phyloP scores from a whole-genome alignment of 148 eudicot species.

The Chenopodium album region DNA sequence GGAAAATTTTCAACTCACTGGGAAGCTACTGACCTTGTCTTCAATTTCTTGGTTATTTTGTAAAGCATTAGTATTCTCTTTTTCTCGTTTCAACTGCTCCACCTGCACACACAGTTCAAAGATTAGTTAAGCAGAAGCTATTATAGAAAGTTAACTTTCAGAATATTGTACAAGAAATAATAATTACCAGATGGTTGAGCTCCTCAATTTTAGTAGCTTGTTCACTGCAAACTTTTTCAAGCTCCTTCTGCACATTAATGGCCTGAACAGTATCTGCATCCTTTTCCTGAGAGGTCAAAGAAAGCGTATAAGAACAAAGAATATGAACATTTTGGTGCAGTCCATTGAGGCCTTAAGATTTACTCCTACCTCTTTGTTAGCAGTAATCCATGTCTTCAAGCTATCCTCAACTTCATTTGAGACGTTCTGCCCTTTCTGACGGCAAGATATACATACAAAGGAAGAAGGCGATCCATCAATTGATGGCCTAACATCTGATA shows the following conservation, averaged over 20 bases:
- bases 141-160: neutral
- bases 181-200: constrained; percentile 59
- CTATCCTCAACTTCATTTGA: constrained; percentile 46
- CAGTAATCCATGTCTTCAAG: constrained; percentile 36
- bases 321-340: neutral
- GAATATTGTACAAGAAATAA: neutral
- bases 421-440: constrained; percentile 29
- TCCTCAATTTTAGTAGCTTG: constrained; percentile 87
- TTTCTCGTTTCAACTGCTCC: constrained; percentile 48
- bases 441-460: constrained; percentile 63
- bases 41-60: constrained; percentile 26
- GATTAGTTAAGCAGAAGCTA: neutral
- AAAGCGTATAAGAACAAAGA: neutral
- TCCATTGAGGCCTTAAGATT: neutral
- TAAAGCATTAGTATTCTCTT: constrained; percentile 3
- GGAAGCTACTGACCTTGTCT: constrained; percentile 46
- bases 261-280: constrained; percentile 36
- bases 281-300: constrained; percentile 36
- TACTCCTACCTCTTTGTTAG: constrained; percentile 29
- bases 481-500: constrained; percentile 36
- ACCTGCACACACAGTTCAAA: constrained; percentile 44
- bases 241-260: constrained; percentile 47
- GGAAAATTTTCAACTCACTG: neutral
- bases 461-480: constrained; percentile 32
- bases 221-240: constrained; percentile 59